phyloP scores from a whole-genome alignment of 176 grass and related monocot species.

The Echinochloa phyllopogon region DNA sequence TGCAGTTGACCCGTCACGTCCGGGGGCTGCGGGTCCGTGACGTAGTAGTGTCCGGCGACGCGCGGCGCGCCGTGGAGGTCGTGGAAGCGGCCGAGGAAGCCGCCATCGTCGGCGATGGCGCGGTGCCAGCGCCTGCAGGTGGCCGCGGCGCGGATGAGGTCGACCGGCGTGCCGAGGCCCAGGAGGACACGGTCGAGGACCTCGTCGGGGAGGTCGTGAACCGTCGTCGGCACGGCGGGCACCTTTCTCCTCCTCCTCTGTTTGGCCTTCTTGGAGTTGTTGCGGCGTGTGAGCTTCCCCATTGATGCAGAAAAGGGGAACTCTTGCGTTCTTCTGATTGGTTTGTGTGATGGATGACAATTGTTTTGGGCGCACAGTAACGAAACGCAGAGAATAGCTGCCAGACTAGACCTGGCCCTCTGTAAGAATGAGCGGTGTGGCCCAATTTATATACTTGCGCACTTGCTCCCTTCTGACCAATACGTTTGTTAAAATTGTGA shows the following conservation, averaged over 20 bases:
- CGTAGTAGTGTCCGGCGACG: slow-evolving; percentile 10
- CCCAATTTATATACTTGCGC: background rate
- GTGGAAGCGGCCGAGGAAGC: background rate
- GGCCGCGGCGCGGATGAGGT: background rate
- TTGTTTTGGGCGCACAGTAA: no score
- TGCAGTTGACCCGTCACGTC: background rate
- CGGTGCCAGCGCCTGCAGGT: background rate
- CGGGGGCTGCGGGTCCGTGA: background rate
- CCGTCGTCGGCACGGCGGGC: background rate
- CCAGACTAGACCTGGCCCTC: background rate
- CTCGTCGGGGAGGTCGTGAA: slow-evolving; percentile 3
- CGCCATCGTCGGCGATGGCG: background rate
- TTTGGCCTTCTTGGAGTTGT: background rate
- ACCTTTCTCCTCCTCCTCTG: background rate
- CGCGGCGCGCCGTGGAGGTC: background rate
- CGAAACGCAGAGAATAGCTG: background rate
- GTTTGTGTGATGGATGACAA: no score
- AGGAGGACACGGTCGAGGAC: background rate
- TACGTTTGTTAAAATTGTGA: no score
- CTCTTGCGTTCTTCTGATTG: background rate
- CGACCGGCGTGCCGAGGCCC: background rate
- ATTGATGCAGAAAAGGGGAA: background rate
- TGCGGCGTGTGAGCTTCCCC: background rate
- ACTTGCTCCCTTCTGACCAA: background rate
- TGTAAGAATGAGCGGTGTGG: background rate